Percentiles rank a stretch among this genome's conserved stretches.
These are phyloP conservation scores for Solanum aculeatissimum DNA, from an alignment of 305 asterid species.

Conservation along the genomic window DNA sequence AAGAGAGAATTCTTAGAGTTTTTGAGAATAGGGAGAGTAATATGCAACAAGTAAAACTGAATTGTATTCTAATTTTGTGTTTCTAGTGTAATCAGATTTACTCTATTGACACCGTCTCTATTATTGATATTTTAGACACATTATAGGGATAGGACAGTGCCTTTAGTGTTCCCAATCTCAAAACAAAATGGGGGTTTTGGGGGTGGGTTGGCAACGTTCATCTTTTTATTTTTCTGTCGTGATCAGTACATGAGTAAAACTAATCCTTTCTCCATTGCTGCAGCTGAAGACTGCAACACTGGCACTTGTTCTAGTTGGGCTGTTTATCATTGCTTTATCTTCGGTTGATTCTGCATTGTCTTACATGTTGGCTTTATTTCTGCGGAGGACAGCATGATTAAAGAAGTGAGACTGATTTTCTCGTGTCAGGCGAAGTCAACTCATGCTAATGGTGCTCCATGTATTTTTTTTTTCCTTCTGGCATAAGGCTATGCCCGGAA, in stretches of 20 bases:
- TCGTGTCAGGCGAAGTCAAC: background rate
- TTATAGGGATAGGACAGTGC: too few species aligned
- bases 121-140: too few species aligned
- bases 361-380: constrained; percentile 43
- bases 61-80: too few species aligned
- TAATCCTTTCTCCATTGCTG: constrained; percentile 1
- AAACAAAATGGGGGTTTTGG: too few species aligned
- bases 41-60: too few species aligned
- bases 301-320: constrained; percentile 73
- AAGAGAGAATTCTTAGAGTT: too few species aligned
- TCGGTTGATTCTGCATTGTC: constrained; percentile 70
- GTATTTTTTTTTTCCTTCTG: background rate
- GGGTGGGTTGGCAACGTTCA: too few species aligned
- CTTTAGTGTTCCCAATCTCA: too few species aligned
- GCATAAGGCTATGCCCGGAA: background rate
- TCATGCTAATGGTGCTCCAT: background rate
- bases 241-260: background rate
- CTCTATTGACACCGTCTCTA: too few species aligned
- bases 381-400: constrained; percentile 41
- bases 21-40: too few species aligned
- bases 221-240: background rate
- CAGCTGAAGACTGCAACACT: constrained; percentile 79
- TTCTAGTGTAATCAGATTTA: too few species aligned
- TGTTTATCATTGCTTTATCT: constrained; percentile 60
- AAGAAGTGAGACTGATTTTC: background rate